Evolutionary conservation across 2,329 filamentous ascomycete genomes (phyloP), one percentile per base, ranked within the genome.

Genomic region (Talaromyces marneffei): DNA sequence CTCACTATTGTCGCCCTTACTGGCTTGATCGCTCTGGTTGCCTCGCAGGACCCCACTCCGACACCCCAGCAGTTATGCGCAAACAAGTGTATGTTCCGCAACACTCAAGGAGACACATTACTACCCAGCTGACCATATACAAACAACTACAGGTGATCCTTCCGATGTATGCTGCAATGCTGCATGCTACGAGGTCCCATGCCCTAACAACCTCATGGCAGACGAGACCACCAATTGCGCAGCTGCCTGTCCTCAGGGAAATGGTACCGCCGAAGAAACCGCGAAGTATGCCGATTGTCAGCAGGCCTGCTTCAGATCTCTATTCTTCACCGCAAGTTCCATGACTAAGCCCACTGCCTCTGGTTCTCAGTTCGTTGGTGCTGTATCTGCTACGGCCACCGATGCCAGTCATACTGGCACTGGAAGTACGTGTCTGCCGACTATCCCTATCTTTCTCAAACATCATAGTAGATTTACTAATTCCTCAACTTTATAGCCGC

Each of bases 191-290:
- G 74, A 78, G 39, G 78, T 79, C 40, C 82, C 82, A 33, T 82
- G 79, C 70, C 82, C 82, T 64, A 79, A 78, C 69, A 74, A 77
- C n/a, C 68, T 69, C 53, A 76, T 81, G 71, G 79, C 75, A 67
- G 78, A 81, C 67, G 75, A 77, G 62, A 83, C 81, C 69, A 82
- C 75, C 68, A 71, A 76, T 54, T 85, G 82, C 67, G 81, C 80
- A 52, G 75, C 75, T 50, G 74, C 78, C 58, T 85, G 82, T 70
- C 77, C 80, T 61, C 80, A 84, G 74, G 82, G 82, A 59, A 75
- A 77, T 64, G 81, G 82, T 48, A 75, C 78, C 31, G 69, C 76
- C 2, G 70, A 69, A 12, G 80, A 78, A 62, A 80, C 77, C 35
- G 65, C 77, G 57, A 72, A 72, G 62, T 84, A 79, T 66, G 74